Evolutionary conservation across 2,329 filamentous ascomycete species (phyloP).

Genomic region (Hypoxylon sp.): DNA sequence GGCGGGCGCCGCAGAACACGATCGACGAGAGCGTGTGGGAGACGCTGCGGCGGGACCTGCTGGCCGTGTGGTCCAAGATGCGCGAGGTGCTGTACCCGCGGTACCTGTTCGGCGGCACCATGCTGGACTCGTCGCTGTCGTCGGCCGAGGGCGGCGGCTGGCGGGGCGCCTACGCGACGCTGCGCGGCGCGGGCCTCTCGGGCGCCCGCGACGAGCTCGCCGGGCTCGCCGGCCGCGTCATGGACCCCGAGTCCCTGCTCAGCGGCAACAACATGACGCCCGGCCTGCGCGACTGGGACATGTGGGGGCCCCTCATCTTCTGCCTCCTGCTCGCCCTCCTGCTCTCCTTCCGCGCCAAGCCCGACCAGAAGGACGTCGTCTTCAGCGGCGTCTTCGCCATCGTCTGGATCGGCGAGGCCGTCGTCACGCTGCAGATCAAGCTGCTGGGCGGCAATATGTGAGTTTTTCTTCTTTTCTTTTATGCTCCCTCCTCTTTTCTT

Average conservation of each 20-base stretch:
- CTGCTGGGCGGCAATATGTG: conserved; percentile 96
- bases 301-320: conserved; percentile 97
- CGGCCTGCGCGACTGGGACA: conserved; percentile 93
- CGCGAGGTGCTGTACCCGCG: conserved; percentile 95
- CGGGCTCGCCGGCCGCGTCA: conserved; percentile 66
- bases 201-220: conserved; percentile 70
- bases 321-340: conserved; percentile 88
- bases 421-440: conserved; percentile 98
- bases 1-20: conserved; percentile 86
- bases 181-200: conserved; percentile 64
- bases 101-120: conserved; percentile 80
- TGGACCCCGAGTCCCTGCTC: conserved; percentile 69
- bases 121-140: conserved; percentile 70
- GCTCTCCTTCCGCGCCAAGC: conserved; percentile 80
- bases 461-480: conserved; percentile 51
- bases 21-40: conserved; percentile 98
- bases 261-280: conserved; percentile 80
- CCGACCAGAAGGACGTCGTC: conserved; percentile 83
- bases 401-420: conserved; percentile 95
- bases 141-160: conserved; percentile 59
- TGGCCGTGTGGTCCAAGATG: conserved; percentile 98
- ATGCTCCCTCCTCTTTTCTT: not conserved
- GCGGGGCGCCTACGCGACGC: conserved; percentile 68
- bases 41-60: conserved; percentile 88
- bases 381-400: conserved; percentile 97